A percentile compares a stretch with the other conserved stretches of the same genome.
Conservation (phyloP, 2,329 filamentous ascomycete genomes). For the Aurifilum marmelostoma region DNA sequence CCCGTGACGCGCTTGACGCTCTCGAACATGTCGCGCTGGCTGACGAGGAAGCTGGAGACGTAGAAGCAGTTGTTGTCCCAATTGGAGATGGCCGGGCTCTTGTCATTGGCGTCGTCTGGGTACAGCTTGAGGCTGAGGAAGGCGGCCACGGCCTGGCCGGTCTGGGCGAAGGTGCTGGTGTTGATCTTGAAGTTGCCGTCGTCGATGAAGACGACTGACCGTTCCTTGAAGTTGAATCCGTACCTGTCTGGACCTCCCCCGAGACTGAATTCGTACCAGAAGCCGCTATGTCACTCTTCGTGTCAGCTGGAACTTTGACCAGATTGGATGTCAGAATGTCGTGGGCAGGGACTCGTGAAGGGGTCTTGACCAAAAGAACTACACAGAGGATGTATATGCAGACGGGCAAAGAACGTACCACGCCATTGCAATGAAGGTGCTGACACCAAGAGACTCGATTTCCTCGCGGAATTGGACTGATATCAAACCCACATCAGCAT, state of each 20-base stretch:
- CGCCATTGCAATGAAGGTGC: constrained; percentile 39
- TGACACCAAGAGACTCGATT: constrained; percentile 43
- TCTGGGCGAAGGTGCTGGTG: constrained; percentile 62
- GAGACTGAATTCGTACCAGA: constrained; percentile 59
- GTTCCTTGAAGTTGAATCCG: constrained; percentile 35
- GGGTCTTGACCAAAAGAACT: background rate
- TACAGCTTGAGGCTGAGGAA: constrained; percentile 50
- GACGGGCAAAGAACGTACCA: constrained; percentile 31
- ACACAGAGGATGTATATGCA: no score
- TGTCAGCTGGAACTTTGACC: background rate
- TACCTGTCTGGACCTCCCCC: constrained; percentile 34
- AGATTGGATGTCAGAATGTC: background rate
- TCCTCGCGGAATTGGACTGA: constrained; percentile 35
- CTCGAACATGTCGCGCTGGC: constrained; percentile 67
- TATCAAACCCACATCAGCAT: background rate
- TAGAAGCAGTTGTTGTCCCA: constrained; percentile 51
- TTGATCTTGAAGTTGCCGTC: constrained; percentile 60
- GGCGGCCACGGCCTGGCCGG: constrained; percentile 42
- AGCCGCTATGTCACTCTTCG: constrained; percentile 36
- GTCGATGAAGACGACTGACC: constrained; percentile 48
- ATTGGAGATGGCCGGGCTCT: constrained; percentile 24
- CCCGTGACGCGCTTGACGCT: constrained; percentile 62
- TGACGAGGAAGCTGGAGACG: constrained; percentile 59
- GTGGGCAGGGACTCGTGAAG: background rate
- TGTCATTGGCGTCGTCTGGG: constrained; percentile 28